Evolutionary conservation across 2,329 filamentous ascomycete species (phyloP).

Genomic region (Talaromyces sp.): DNA sequence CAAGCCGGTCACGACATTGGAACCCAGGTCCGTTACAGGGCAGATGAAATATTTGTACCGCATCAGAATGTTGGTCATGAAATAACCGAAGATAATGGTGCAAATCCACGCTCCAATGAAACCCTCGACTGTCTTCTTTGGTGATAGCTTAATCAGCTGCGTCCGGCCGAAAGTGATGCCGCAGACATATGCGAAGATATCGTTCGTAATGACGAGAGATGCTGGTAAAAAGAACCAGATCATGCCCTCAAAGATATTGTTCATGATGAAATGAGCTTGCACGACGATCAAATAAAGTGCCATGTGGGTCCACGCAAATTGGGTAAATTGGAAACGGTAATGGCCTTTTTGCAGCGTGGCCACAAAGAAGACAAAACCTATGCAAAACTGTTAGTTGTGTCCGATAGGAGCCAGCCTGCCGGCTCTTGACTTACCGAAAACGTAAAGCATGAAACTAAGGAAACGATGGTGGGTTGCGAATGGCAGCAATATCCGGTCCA

Average conservation of each 20-base stretch:
- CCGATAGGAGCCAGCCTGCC: background rate
- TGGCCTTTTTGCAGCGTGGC: slow-evolving; percentile 89
- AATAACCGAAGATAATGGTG: slow-evolving; percentile 78
- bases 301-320: slow-evolving; percentile 99
- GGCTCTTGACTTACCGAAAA: slow-evolving; percentile 65
- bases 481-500: slow-evolving; percentile 86
- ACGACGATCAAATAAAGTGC: slow-evolving; percentile 96
- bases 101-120: slow-evolving; percentile 95
- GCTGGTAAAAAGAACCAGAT: slow-evolving; percentile 99
- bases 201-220: slow-evolving; percentile 93
- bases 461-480: slow-evolving; percentile 96
- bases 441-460: slow-evolving; percentile 97
- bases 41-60: slow-evolving; percentile 97
- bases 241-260: slow-evolving; percentile 99
- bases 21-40: slow-evolving; percentile 91
- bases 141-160: slow-evolving; percentile 94
- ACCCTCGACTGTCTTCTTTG: slow-evolving; percentile 98
- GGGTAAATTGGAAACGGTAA: slow-evolving; percentile 97
- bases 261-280: slow-evolving; percentile 99
- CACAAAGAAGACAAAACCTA: slow-evolving; percentile 98
- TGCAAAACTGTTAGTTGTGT: slow-evolving; percentile 12
- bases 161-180: slow-evolving; percentile 95
- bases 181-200: slow-evolving; percentile 97
- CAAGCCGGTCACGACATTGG: slow-evolving; percentile 86
- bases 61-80: slow-evolving; percentile 77